phyloP scores from a whole-genome alignment of 2,329 filamentous ascomycete genomes.

The Beauveria varroae region DNA sequence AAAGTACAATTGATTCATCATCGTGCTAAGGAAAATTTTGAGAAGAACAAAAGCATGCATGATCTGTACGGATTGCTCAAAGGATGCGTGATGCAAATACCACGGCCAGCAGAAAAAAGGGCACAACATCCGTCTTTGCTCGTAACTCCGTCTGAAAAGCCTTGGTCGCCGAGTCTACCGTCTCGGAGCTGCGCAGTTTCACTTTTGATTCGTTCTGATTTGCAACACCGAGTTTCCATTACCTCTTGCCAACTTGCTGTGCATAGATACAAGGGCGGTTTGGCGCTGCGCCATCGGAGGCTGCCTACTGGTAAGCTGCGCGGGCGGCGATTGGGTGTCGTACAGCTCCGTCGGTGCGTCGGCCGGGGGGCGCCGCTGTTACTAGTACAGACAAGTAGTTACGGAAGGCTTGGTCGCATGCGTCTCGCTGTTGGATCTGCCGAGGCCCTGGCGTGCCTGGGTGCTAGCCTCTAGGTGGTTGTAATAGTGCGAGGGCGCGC shows the following conservation, averaged over 20 bases:
- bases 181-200: not conserved
- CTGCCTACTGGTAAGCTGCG: not conserved
- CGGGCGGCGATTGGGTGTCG: not conserved
- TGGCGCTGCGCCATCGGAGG: constrained; percentile 1
- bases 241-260: not conserved
- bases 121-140: not conserved
- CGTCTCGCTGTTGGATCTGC: not conserved
- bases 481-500: not conserved
- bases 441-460: not conserved
- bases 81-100: too few species aligned
- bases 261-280: not conserved
- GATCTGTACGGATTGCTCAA: too few species aligned
- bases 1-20: not conserved
- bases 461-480: too few species aligned
- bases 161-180: not conserved
- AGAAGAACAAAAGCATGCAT: too few species aligned
- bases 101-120: too few species aligned
- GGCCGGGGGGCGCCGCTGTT: constrained; percentile 7
- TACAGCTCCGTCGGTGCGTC: constrained; percentile 7
- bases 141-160: not conserved
- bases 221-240: constrained; percentile 2
- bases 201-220: not conserved
- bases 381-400: not conserved
- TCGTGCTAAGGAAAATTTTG: not conserved
- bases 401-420: not conserved